These are phyloP conservation scores for Podospora anserina DNA, from an alignment of 495 filamentous ascomycete genomes.

Conservation along the genomic window DNA sequence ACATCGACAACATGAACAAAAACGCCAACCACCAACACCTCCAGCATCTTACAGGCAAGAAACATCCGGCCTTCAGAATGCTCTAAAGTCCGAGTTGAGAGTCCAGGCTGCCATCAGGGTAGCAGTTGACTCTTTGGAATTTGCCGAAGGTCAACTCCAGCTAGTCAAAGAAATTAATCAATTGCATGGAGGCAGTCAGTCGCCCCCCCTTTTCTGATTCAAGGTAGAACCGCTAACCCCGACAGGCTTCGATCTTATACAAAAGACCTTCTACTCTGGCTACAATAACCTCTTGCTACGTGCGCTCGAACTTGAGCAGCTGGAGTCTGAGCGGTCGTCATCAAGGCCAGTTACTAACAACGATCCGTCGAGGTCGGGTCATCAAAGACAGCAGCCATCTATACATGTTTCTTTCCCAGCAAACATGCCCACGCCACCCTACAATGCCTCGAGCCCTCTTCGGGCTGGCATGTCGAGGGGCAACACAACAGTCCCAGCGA, in stretches of 20 bases:
- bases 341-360: neutral
- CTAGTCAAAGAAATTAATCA: constrained; percentile 29
- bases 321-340: constrained; percentile 14
- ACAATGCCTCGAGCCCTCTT: neutral
- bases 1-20: neutral
- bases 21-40: neutral
- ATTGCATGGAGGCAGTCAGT: constrained; percentile 26
- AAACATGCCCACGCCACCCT: constrained; percentile 3
- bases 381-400: constrained; percentile 8
- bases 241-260: constrained; percentile 23
- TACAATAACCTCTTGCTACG: constrained; percentile 31
- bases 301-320: constrained; percentile 29
- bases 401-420: constrained; percentile 6
- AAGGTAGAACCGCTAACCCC: neutral
- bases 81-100: constrained; percentile 32
- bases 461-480: neutral
- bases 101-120: constrained; percentile 35
- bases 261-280: constrained; percentile 31
- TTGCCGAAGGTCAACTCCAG: constrained; percentile 32
- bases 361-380: neutral
- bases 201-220: neutral
- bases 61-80: constrained; percentile 21
- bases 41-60: neutral
- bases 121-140: constrained; percentile 33
- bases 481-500: neutral